A percentile compares a stretch with the other conserved stretches of the same genome.
These are phyloP conservation scores for Pyricularia sp. DNA, from an alignment of 2,329 filamentous ascomycete species.

Conservation along the genomic window DNA sequence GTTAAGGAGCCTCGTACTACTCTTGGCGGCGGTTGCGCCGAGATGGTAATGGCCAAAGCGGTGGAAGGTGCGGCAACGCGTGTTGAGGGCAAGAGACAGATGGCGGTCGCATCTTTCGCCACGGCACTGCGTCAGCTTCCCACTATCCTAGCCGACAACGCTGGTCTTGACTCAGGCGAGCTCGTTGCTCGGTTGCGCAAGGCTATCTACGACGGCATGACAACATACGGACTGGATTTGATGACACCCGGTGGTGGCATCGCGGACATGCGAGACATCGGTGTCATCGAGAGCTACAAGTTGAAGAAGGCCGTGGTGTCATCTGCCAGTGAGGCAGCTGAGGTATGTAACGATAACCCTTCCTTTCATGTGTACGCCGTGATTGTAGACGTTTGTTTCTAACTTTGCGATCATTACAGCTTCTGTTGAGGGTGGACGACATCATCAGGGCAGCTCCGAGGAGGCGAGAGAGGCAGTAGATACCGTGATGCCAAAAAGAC, in stretches of 20 bases:
- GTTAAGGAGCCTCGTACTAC: slow-evolving; percentile 90
- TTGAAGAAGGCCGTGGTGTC: slow-evolving; percentile 96
- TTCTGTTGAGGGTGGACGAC: slow-evolving; percentile 89
- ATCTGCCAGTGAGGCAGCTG: slow-evolving; percentile 88
- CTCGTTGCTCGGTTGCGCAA: slow-evolving; percentile 84
- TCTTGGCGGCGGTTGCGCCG: slow-evolving; percentile 86
- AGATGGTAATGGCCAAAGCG: slow-evolving; percentile 99
- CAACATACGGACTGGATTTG: slow-evolving; percentile 81
- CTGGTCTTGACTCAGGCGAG: slow-evolving; percentile 88
- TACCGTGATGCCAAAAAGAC: neutral
- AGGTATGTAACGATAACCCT: slow-evolving; percentile 44
- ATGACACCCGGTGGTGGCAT: slow-evolving; percentile 83
- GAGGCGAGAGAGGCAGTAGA: slow-evolving; percentile 48
- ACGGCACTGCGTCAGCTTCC: slow-evolving; percentile 82
- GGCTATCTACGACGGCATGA: slow-evolving; percentile 89
- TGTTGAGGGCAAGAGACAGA: slow-evolving; percentile 90
- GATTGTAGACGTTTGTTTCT: neutral
- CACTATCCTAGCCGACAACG: slow-evolving; percentile 94
- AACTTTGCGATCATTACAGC: slow-evolving; percentile 31
- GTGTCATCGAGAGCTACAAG: slow-evolving; percentile 97
- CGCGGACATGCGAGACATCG: slow-evolving; percentile 87
- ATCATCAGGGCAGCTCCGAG: slow-evolving; percentile 91
- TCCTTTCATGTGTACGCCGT: neutral
- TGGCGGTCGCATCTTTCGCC: slow-evolving; percentile 84
- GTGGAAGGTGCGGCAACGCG: slow-evolving; percentile 89